Base-by-base conservation (phyloP, 257 asterid species). In the Solanum pinnatisectum region DNA sequence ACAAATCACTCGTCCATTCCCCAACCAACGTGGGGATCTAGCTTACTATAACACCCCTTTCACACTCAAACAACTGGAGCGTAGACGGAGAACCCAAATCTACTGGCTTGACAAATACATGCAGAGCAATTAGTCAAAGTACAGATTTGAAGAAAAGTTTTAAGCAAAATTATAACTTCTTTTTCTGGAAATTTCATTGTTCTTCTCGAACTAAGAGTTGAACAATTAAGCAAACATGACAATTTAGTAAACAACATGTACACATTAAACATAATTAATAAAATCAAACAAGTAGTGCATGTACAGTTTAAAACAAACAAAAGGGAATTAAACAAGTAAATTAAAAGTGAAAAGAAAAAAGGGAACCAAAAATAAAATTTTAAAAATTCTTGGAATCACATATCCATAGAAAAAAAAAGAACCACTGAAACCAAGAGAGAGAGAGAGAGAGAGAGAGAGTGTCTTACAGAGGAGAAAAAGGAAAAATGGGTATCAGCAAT, bases 401-500 rank as follows among this genome's bases (percentile, higher is more conserved):
- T 36, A 35, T 87, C 2, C 63, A 35, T 46, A 22, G 13, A 78
- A 49, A 68, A 71, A 44, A 15, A 49, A 37, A 73, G 39, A 85
- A 85, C 37, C 5, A 86, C 63, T 79, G 88, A 87, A 77, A 77
- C 14, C 36, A 40, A 79, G 88, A 74, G 20, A 42, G 52, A 81
- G 59, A 42, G 52, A 81, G 59, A 37, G 39, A 39, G 90, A 88
- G 90, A 90, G 88, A 91, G 22, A 65, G 42, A 63, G 90, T 84
- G 89, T 84, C 96, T 91, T 92, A 95, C 98, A 83, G 91, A 89
- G 92, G 86, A 87, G 70, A 89, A 88, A 92, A 90, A 90, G 79
- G 82, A 90, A 88, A 90, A 91, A 91, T 86, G 89, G 92, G 90
- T n/a, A 91, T 71, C 90, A 90, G 79, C 91, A 73, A 88, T 88